These are phyloP conservation scores for Chenopodium album DNA, from an alignment of 148 eudicot genomes.

Conservation along the genomic window DNA sequence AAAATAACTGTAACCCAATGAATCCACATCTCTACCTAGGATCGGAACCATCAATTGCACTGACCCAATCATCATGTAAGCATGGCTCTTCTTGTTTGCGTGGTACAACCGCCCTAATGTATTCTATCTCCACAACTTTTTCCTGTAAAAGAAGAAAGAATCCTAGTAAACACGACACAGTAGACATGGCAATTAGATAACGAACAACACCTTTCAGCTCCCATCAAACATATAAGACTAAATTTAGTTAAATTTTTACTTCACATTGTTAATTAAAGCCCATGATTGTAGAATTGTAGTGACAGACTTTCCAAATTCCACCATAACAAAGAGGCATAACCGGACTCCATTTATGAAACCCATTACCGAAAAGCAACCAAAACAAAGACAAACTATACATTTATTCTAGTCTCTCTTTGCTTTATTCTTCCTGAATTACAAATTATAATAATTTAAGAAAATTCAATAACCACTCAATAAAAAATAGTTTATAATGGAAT, in stretches of 20 bases:
- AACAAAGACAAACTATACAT: too few relatives aligned
- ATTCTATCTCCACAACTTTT: constrained; percentile 85
- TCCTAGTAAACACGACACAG: neutral
- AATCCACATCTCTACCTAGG: constrained; percentile 46
- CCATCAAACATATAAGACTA: neutral
- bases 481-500: too few relatives aligned
- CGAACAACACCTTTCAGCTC: neutral
- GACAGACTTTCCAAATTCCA: neutral
- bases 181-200: neutral
- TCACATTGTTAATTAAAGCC: too few relatives aligned
- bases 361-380: too few relatives aligned
- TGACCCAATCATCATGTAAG: constrained; percentile 94
- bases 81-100: constrained; percentile 82
- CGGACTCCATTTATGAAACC: too few relatives aligned
- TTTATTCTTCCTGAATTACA: too few relatives aligned
- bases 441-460: too few relatives aligned
- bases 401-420: too few relatives aligned
- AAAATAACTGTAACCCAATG: too few relatives aligned
- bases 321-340: neutral
- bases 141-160: constrained; percentile 46
- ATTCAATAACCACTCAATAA: too few relatives aligned
- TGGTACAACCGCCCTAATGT: constrained; percentile 79
- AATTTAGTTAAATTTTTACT: too few relatives aligned
- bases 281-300: too few relatives aligned
- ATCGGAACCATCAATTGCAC: constrained; percentile 84